phyloP scores from a whole-genome alignment of 345 rosid genomes.

The Psidium guajava region DNA sequence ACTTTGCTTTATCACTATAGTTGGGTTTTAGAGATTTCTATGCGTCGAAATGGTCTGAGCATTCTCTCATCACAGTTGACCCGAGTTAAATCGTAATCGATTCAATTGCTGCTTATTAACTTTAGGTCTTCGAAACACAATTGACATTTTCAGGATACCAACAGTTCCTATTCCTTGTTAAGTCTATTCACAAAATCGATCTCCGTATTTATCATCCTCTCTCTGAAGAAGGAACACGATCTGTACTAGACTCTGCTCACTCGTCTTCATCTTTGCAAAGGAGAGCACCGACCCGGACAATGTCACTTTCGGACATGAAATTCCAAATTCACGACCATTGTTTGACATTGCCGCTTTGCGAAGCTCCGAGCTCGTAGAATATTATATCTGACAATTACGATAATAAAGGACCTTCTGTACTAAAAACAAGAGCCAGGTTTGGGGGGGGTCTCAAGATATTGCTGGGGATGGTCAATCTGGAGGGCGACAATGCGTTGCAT shows the following conservation, averaged over 20 bases:
- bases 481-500: conserved; percentile 5
- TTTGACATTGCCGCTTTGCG: background rate
- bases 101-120: no score
- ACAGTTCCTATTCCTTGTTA: no score
- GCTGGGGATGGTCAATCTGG: conserved; percentile 2
- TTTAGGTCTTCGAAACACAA: no score
- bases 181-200: no score
- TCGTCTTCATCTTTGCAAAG: background rate
- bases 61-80: no score
- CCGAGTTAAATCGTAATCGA: no score
- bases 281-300: background rate
- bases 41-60: no score
- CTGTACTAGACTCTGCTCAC: background rate
- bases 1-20: no score
- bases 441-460: background rate
- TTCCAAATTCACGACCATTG: background rate
- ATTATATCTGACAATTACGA: background rate
- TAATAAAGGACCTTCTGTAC: background rate
- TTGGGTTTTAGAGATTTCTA: no score
- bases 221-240: background rate
- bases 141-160: no score
- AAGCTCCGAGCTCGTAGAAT: background rate
- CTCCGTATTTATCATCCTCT: background rate
- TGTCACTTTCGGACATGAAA: background rate
- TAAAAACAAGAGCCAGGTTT: background rate